Conservation (phyloP, 148 eudicot genomes). For the Amaranthus palmeri region DNA sequence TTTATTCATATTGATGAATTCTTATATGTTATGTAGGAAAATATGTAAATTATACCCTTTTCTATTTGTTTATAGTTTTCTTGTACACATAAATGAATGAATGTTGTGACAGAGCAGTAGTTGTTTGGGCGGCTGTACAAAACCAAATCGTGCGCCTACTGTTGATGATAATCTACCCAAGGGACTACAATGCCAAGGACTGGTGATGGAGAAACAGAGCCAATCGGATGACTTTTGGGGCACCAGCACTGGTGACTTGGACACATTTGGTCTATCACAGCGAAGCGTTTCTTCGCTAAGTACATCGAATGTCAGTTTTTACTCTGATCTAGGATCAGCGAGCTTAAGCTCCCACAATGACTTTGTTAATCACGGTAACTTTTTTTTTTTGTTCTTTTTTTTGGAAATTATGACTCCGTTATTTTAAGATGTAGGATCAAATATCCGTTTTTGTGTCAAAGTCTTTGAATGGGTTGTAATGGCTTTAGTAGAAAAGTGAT, state of each 20-base stretch:
- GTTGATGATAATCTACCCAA: constrained; percentile 40
- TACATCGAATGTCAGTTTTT: constrained; percentile 52
- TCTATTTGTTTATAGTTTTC: neutral
- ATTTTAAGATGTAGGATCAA: no score
- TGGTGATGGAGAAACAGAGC: constrained; percentile 39
- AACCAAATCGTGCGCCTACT: constrained; percentile 37
- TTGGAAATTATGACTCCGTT: neutral
- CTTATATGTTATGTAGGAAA: no score
- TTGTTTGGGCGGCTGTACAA: constrained; percentile 62
- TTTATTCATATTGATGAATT: no score
- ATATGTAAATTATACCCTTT: neutral
- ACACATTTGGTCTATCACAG: constrained; percentile 54
- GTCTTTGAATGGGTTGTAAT: no score
- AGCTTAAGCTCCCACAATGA: constrained; percentile 37
- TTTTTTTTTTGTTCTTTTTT: neutral
- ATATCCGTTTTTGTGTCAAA: no score
- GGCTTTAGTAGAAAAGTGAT: no score
- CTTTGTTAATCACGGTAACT: constrained; percentile 72
- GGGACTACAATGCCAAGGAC: constrained; percentile 41
- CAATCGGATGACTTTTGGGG: constrained; percentile 84
- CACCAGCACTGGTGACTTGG: constrained; percentile 65
- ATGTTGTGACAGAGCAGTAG: constrained; percentile 59
- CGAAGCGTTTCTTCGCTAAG: constrained; percentile 71
- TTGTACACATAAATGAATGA: constrained; percentile 21
- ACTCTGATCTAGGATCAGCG: constrained; percentile 29